phyloP scores from a whole-genome alignment of 2,329 filamentous ascomycete species.

The Trichoderma koningiopsis region DNA sequence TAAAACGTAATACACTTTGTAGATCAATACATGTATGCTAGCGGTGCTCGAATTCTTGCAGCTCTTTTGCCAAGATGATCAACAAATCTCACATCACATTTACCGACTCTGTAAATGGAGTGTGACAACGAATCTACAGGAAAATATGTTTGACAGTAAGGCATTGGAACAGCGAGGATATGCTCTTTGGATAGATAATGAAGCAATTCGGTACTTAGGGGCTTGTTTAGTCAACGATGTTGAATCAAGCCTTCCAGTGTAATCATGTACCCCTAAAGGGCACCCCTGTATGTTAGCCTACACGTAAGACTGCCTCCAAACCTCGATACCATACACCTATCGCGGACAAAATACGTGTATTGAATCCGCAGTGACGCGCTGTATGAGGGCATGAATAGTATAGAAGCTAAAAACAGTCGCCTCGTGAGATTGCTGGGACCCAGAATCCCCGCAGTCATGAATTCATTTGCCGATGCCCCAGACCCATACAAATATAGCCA shows the following conservation, averaged over 20 bases:
- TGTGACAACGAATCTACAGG: no score
- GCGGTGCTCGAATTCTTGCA: neutral
- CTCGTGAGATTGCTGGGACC: neutral
- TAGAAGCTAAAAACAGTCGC: neutral
- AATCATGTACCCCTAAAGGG: neutral
- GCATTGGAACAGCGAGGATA: neutral
- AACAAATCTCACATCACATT: neutral
- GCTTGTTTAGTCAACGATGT: neutral
- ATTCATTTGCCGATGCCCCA: constrained; percentile 8
- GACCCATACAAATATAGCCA: neutral
- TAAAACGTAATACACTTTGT: neutral
- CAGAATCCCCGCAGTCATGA: neutral
- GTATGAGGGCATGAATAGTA: neutral
- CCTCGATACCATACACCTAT: neutral
- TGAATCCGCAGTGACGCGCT: neutral
- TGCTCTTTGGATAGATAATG: neutral
- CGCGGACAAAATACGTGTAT: neutral
- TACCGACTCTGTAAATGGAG: no score
- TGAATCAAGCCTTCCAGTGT: neutral
- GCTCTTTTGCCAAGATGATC: neutral
- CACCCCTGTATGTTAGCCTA: neutral
- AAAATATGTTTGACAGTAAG: neutral
- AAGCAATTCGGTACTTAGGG: neutral
- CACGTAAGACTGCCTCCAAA: neutral
- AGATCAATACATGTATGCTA: no score